Base-by-base conservation (phyloP, 306 rosid genomes). In the Pterocarpus santalinus region DNA sequence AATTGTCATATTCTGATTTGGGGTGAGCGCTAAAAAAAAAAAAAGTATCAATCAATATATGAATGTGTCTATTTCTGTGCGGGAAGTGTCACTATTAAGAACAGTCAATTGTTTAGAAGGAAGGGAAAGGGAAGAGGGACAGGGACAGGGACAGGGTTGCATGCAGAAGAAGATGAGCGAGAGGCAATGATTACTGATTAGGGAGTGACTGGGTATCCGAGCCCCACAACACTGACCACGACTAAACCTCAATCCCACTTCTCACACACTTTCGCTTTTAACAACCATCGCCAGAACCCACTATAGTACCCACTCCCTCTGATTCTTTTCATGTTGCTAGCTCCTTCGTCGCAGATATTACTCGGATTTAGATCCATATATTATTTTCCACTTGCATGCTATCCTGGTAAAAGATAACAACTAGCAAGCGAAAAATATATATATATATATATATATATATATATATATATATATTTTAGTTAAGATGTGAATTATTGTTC, bases 171-270 rank as follows among this genome's bases (percentile, higher is more conserved):
- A 55, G 86, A 88, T 80, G 85, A 84, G 80, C 44, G 76, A 85
- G 52, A 65, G 51, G 80, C 78, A 89, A 87, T 89, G 78, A 87
- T 88, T 80, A 87, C 75, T 44, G 75, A 86, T 78, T 67, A 39
- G 78, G 34, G 77, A 73, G 61, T 70, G 72, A 55, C 39, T 77
- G 79, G 86, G 85, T 72, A 67, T 69, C 82, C 39, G 87, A 86
- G 82, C 91, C 28, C 58, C 22, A 47, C 53, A 6, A 69, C 88
- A 76, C 82, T 86, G 92, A 90, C 68, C 87, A 81, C 81, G 93
- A 90, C 93, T 80, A 60, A 28, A 80, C 91, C 90, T 85, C 81
- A 76, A 79, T 57, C 86, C 87, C 86, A 83, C 81, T 80, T 77
- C 80, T 62, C 86, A 69, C 65, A 75, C 82, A 12, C 77, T 75